Evolutionary conservation across 768 basidiomycete genomes (phyloP).

Genomic region (Boletus reticuloceps): DNA sequence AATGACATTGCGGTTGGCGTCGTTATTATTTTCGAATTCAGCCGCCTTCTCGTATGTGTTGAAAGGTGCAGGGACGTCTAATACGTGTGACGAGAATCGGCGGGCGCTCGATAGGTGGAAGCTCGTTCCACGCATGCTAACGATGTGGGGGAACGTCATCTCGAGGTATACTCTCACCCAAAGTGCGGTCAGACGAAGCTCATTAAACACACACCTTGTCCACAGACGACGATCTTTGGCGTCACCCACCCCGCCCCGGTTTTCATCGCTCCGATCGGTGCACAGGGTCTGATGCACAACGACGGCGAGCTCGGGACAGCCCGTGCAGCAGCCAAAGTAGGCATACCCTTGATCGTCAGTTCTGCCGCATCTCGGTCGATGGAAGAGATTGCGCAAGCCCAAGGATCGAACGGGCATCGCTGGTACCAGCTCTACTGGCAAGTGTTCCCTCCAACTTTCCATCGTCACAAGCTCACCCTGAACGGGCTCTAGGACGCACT

Average conservation of each 20-base stretch:
- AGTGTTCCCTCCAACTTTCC: neutral
- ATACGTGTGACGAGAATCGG: conserved; percentile 64
- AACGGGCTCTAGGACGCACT: conserved; percentile 33
- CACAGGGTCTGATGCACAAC: conserved; percentile 48
- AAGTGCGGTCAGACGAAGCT: neutral
- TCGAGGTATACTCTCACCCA: conserved; percentile 37
- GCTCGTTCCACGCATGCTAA: conserved; percentile 57
- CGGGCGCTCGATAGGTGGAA: conserved; percentile 54
- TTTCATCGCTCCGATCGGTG: conserved; percentile 55
- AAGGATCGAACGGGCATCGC: conserved; percentile 38
- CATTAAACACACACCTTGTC: neutral
- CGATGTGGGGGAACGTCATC: conserved; percentile 46
- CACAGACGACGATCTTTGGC: conserved; percentile 60
- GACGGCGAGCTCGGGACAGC: conserved; percentile 45
- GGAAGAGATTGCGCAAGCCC: conserved; percentile 47
- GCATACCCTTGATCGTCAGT: conserved; percentile 38
- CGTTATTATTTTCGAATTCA: conserved; percentile 22
- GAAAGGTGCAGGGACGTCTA: conserved; percentile 65
- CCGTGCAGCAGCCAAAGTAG: conserved; percentile 43
- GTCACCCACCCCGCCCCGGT: conserved; percentile 42
- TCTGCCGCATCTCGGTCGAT: conserved; percentile 42
- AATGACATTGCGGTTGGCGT: neutral
- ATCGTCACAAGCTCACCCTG: neutral
- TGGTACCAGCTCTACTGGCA: conserved; percentile 54
- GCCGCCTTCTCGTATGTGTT: conserved; percentile 66